phyloP scores from a whole-genome alignment of 2,329 filamentous ascomycete genomes.

The Hypoxylon sp. region DNA sequence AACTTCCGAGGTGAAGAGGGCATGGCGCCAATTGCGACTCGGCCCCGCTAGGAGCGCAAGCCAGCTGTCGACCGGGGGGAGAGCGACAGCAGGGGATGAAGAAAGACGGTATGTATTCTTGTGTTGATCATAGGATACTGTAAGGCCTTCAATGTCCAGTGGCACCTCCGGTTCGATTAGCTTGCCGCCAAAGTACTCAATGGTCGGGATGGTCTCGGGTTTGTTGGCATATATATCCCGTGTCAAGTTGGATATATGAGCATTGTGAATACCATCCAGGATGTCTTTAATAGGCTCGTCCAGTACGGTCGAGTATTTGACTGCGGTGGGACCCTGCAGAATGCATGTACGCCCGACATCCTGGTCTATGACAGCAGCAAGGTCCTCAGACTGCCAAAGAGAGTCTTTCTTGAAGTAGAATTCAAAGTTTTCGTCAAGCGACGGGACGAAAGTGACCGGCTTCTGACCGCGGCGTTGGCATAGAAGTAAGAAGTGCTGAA shows the following conservation, averaged over 20 bases:
- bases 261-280: constrained; percentile 88
- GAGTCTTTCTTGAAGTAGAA: constrained; percentile 99
- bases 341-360: constrained; percentile 98
- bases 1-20: constrained; percentile 92
- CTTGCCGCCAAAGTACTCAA: constrained; percentile 97
- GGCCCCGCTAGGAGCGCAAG: constrained; percentile 88
- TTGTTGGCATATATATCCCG: constrained; percentile 85
- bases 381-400: constrained; percentile 97
- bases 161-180: constrained; percentile 80
- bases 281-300: constrained; percentile 98
- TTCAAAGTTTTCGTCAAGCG: constrained; percentile 97
- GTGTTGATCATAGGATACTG: constrained; percentile 81
- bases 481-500: constrained; percentile 94
- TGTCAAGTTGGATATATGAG: constrained; percentile 85
- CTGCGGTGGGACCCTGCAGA: constrained; percentile 93
- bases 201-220: constrained; percentile 80
- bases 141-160: constrained; percentile 86
- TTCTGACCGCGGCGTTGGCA: constrained; percentile 95
- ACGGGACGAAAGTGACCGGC: constrained; percentile 94
- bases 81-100: constrained; percentile 76
- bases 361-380: constrained; percentile 94
- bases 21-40: constrained; percentile 92
- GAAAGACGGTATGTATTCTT: constrained; percentile 90
- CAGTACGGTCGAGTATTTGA: constrained; percentile 87
- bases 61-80: constrained; percentile 89